Percentiles rank a stretch among this genome's conserved stretches.
Evolutionary conservation across 108 stramenopile species (phyloP).

Genomic region (Pseudonitzschia delicatissima): DNA sequence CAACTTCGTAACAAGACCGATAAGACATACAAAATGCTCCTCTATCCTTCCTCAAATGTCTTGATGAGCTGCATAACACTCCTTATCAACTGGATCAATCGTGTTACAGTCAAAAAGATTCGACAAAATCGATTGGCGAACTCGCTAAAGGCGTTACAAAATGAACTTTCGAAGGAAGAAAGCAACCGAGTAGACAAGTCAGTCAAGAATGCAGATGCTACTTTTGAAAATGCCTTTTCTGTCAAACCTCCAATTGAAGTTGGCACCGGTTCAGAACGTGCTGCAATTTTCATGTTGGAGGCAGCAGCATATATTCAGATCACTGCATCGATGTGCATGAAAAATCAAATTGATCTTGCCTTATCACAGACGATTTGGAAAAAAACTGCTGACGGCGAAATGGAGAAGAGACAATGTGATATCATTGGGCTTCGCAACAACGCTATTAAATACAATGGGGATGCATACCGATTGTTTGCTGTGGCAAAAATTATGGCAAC

Average conservation of each 20-base stretch:
- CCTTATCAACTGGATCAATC: conserved; percentile 8
- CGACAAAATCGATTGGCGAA: conserved; percentile 24
- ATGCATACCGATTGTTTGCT: conserved; percentile 18
- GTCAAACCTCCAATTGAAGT: not conserved
- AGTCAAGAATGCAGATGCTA: not conserved
- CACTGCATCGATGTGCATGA: not conserved
- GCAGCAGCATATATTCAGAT: conserved; percentile 7
- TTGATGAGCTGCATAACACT: conserved; percentile 15
- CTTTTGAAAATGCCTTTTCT: conserved; percentile 24
- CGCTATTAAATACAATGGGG: not conserved
- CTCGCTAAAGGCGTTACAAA: conserved; percentile 21
- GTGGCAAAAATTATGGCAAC: conserved; percentile 31
- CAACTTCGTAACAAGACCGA: not conserved
- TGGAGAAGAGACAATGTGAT: conserved; percentile 1
- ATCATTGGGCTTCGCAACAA: not conserved
- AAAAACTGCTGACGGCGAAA: conserved; percentile 1
- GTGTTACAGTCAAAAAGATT: conserved; percentile 28
- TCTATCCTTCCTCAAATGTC: conserved; percentile 14
- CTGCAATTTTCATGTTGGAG: conserved; percentile 10
- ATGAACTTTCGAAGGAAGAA: conserved; percentile 5
- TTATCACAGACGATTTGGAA: conserved; percentile 14
- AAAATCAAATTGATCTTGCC: not conserved
- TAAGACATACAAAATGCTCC: not conserved
- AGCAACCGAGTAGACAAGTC: not conserved
- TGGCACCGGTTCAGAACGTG: not conserved